Evolutionary conservation across 345 rosid species (phyloP).

Genomic region (Cardamine occulta): DNA sequence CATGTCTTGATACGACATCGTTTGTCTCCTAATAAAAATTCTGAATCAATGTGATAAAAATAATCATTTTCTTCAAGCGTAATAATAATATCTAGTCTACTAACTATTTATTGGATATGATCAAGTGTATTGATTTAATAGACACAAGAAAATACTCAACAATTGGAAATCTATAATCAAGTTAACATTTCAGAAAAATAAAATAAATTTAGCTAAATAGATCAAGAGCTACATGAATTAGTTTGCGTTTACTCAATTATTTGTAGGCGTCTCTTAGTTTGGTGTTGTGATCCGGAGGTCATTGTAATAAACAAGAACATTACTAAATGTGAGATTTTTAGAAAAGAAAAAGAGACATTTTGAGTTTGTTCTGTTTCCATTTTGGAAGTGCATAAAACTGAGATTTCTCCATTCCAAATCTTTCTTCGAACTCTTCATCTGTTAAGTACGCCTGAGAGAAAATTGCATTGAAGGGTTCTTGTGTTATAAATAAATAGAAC

Average conservation of each 20-base stretch:
- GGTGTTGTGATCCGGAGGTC: slow-evolving; percentile 12
- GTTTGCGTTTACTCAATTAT: not conserved
- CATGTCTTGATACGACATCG: not conserved
- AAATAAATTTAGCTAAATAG: not conserved
- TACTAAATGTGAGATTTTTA: slow-evolving; percentile 33
- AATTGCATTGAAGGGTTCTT: not conserved
- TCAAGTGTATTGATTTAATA: not conserved
- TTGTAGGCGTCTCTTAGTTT: not conserved
- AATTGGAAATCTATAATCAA: not conserved
- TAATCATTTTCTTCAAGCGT: too few relatives aligned
- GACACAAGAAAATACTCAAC: not conserved
- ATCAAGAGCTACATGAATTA: not conserved
- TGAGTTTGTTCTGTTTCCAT: slow-evolving; percentile 79
- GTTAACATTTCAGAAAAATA: not conserved
- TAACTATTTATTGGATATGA: not conserved
- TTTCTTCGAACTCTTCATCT: slow-evolving; percentile 60
- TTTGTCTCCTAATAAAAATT: not conserved
- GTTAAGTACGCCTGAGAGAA: slow-evolving; percentile 60
- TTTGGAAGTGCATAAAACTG: slow-evolving; percentile 65
- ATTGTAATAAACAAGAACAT: slow-evolving; percentile 20
- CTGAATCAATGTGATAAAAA: too few relatives aligned
- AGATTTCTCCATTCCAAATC: slow-evolving; percentile 50
- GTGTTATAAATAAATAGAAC: not conserved
- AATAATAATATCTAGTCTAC: too few relatives aligned
- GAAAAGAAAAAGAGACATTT: slow-evolving; percentile 62